Base-by-base conservation (phyloP, 169 alveolate species). In the Plasmodium falciparum region DNA sequence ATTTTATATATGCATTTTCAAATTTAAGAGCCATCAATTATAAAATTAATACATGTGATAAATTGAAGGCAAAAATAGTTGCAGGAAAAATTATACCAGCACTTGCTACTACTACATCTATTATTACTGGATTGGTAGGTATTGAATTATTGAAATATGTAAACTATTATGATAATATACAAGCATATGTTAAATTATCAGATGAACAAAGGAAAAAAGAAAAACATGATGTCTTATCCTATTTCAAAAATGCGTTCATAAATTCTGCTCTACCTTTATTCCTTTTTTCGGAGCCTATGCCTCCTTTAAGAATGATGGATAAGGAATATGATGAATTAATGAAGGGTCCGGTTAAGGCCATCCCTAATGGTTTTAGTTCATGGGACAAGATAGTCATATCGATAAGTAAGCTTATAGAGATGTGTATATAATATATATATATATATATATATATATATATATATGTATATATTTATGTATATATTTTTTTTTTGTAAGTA, bases 61-160 rank as follows among this genome's bases (percentile, higher is more conserved):
- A 96, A 50, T 71, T 93, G 92, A 97, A 98, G 96, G 98, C 99
- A 20, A 99, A 99, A 93, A 95, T 99, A 97, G 98, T 98, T 39
- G 99, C 99, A 11, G 99, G 99, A 24, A 98, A 98, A 93, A 99
- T 99, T 74, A 98, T 99, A 43, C 99, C 99, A 22, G 99, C 99
- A 62, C 97, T 99, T 59, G 99, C 99, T 58, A 99, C 99, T 24
- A 99, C 99, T 22, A 99, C 99, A 13, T 99, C 99, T 33, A 98
- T 98, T 98, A 95, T 98, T 66, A 98, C 99, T 13, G 99, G 99
- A 1, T 93, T 98, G 76, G 99, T 98, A 8, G 95, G 98, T 61
- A 92, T 97, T 33, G 99, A 98, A 92, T 89, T 98, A 88, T 89
- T 96, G 92, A 97, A 98, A 75, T 75, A 94, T 63, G 85, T 94